Evolutionary conservation across 441 rosid species (phyloP), one percentile per base, ranked within the genome.

Genomic region (Populus hybrid): DNA sequence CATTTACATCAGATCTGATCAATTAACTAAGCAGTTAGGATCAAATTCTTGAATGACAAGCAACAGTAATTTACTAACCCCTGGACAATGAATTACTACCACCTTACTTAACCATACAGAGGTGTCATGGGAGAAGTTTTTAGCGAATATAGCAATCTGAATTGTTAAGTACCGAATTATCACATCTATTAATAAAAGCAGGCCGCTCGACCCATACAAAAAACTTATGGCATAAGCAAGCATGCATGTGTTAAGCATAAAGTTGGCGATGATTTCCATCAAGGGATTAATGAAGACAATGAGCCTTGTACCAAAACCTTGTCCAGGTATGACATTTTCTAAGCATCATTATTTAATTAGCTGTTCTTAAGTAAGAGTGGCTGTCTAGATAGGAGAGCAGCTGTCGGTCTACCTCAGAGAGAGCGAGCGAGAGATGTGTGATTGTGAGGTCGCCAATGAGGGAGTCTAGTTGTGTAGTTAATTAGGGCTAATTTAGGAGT

Each of bases 351-450:
- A 81, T 2, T 3, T 29, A 29, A 29, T 29, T 29, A 29, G 84
- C 76, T 79, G 86, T 82, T 80, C 68, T 69, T 73, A 74, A 78
- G 75, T 14, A 74, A 74, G 76, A 20, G 68, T 80, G 70, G 86
- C 78, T 82, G 79, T 68, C 45, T 3, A 35, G 8, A 35, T 35
- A 35, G 38, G 6, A 5, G 8, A 35, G 38, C 8, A 7, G 38
- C 38, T 35, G 38, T 35, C 6, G 74, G 78, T 75, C 82, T 71
- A 74, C 42, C 50, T 78, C 68, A 29, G 20, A 9, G 3, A 61
- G 61, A 65, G 68, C 29, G 40, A 69, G 56, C 31, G 31, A 81
- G 50, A 68, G 9, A 42, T 45, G 3, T 63, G 75, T 61, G 63
- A 71, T 40, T 42, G 28, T 38, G 73, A 10, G 28, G 68, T 73